Base-by-base conservation (phyloP, 1,139 yeast species). In the Groenewaldozyma sp. region DNA sequence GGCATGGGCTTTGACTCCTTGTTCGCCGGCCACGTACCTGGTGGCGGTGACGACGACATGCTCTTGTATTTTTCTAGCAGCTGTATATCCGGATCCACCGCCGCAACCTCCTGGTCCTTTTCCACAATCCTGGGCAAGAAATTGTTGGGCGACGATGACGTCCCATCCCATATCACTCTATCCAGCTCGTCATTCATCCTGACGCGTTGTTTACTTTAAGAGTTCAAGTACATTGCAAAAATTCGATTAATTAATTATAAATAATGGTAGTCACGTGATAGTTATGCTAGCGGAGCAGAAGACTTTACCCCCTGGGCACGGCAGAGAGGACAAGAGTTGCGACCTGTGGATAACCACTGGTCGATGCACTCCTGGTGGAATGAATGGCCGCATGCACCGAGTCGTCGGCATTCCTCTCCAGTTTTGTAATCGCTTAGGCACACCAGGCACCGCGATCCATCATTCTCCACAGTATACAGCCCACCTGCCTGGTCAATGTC, bases 291-390 rank as follows among this genome's bases (percentile, higher is more conserved):
- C n/a, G n/a, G n/a, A n/a, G n/a, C n/a, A n/a, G n/a, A n/a, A n/a
- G n/a, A n/a, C 31, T 47, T 44, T 11, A 68, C 69, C 13, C 73
- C 76, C 42, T 62, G 63, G 2, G 65, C 60, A 24, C 80, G 61
- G 48, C 81, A 75, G 36, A 74, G 55, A 3, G 82, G 82, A 52
- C 81, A 75, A 11, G 70, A 67, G 49, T 75, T 75, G 44, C 73
- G 67, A 20, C 77, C 74, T 13, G 67, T 67, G 21, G 66, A 51
- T 9, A 75, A 60, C 81, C 81, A 75, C 44, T 68, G 67, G 48
- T 75, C 81, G 38, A 75, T 67, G 51, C 81, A 75, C 2, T 60
- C 67, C 34, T 55, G 55, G 54, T 76, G 81, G 55, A 72, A 75
- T 24, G 59, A 47, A 50, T 75, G 81, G 3, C 58, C 53, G 50